Percentiles rank a stretch among this genome's conserved stretches.
Conservation (phyloP, 768 basidiomycete species). For the Tricholoma sp. region DNA sequence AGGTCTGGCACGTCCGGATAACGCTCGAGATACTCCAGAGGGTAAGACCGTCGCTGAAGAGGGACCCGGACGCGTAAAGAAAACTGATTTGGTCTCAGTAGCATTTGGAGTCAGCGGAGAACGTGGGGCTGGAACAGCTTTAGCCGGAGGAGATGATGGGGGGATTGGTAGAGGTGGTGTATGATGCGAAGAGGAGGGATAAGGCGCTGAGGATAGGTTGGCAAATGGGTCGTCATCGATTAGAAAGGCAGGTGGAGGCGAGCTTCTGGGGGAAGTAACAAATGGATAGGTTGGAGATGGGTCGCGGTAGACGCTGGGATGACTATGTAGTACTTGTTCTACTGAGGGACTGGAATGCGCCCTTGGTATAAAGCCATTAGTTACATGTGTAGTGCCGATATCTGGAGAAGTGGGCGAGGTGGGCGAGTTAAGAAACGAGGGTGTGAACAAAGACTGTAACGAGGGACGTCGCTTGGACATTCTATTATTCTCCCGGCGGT, state of each 20-base stretch:
- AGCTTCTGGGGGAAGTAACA: conserved; percentile 15
- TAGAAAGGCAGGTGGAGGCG: conserved; percentile 40
- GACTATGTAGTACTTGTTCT: conserved; percentile 10
- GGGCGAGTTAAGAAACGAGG: conserved; percentile 37
- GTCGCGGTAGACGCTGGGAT: conserved; percentile 6
- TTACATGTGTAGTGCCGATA: conserved; percentile 12
- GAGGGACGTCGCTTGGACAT: conserved; percentile 51
- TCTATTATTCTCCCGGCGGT: conserved; percentile 14
- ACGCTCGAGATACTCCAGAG: conserved; percentile 11
- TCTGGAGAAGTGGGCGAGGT: conserved; percentile 21
- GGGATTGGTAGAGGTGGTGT: conserved; percentile 4
- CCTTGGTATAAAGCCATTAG: conserved; percentile 11
- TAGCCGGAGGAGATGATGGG: conserved; percentile 9
- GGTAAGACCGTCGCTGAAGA: conserved; percentile 6
- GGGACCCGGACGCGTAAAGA: conserved; percentile 12
- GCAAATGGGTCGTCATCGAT: conserved; percentile 77
- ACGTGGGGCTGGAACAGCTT: conserved; percentile 19
- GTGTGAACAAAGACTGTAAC: conserved; percentile 46
- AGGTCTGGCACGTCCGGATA: conserved; percentile 23
- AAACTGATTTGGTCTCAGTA: conserved; percentile 11
- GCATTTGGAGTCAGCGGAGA: conserved; percentile 22
- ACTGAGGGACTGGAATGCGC: conserved; percentile 21
- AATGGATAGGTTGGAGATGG: conserved; percentile 14
- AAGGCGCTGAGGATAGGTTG: conserved; percentile 36
- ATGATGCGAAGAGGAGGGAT: conserved; percentile 7